A percentile compares a stretch with the other conserved stretches of the same genome.
Evolutionary conservation across 129 eudicot genomes (phyloP).

Genomic region (Arctium lappa): DNA sequence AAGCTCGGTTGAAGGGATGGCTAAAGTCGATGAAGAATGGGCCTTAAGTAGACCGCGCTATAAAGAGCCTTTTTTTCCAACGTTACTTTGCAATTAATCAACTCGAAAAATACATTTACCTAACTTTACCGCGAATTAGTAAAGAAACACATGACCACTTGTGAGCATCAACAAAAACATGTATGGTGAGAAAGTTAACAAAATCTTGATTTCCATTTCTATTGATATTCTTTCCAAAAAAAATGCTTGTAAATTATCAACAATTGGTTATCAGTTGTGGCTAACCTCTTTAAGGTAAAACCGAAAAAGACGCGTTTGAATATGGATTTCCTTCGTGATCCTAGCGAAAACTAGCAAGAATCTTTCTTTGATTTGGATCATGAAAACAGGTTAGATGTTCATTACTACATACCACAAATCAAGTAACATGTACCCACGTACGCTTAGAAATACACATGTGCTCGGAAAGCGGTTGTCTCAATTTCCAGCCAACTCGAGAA

Average conservation of each 20-base stretch:
- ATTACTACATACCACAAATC: not conserved
- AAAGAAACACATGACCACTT: slow-evolving; percentile 19
- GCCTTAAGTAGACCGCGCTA: slow-evolving; percentile 21
- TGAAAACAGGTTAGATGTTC: slow-evolving; percentile 18
- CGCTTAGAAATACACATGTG: not conserved
- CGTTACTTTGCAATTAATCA: not conserved
- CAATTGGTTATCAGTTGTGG: not conserved
- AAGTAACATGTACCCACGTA: not conserved
- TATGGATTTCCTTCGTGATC: slow-evolving; percentile 16
- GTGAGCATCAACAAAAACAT: slow-evolving; percentile 9
- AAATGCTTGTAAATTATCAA: slow-evolving; percentile 8
- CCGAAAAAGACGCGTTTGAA: not conserved
- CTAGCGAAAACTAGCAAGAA: slow-evolving; percentile 19
- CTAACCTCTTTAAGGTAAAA: not conserved
- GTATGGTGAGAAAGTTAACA: slow-evolving; percentile 14
- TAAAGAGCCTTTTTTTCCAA: not conserved
- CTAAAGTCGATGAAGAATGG: slow-evolving; percentile 18
- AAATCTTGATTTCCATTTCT: slow-evolving; percentile 16
- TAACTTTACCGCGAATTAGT: slow-evolving; percentile 6
- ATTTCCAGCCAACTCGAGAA: not conserved
- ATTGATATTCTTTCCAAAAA: slow-evolving; percentile 2
- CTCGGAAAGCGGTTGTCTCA: not conserved
- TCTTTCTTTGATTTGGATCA: not conserved
- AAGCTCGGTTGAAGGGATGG: slow-evolving; percentile 18
- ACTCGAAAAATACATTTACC: slow-evolving; percentile 26